phyloP scores from a whole-genome alignment of 169 alveolate species.

The Plasmodium gaboni region DNA sequence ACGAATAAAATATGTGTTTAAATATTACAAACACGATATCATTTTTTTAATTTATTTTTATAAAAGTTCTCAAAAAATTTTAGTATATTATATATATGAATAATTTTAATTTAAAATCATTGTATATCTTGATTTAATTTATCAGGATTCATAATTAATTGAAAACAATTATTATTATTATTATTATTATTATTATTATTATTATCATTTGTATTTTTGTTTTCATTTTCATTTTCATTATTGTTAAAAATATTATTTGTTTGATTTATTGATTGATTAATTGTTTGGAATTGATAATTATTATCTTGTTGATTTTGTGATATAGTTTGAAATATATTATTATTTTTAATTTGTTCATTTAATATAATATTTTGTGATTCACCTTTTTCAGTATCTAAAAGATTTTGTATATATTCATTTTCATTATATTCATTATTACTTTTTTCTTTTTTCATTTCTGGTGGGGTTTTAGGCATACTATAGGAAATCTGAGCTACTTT shows the following conservation, averaged over 20 bases:
- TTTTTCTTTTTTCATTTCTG: constrained; percentile 69
- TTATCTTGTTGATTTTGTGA: not conserved
- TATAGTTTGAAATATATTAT: not conserved
- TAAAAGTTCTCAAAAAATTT: no score
- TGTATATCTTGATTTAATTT: not conserved
- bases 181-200: constrained; percentile 15
- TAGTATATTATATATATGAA: no score
- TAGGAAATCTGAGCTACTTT: constrained; percentile 61
- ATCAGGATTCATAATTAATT: constrained; percentile 34
- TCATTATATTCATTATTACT: constrained; percentile 33
- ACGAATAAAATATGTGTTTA: not conserved
- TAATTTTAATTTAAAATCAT: no score
- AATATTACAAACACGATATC: no score
- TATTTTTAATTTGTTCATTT: constrained; percentile 1
- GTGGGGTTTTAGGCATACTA: constrained; percentile 75
- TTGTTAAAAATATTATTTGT: not conserved
- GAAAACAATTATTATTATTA: constrained; percentile 28
- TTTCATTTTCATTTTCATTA: not conserved
- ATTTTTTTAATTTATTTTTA: no score
- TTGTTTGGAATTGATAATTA: not conserved
- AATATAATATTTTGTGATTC: not conserved
- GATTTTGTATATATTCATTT: constrained; percentile 41
- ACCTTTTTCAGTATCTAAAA: constrained; percentile 22
- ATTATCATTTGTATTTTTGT: not conserved
- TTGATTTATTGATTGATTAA: not conserved